Evolutionary conservation across 768 basidiomycete species (phyloP), one percentile per base, ranked within the genome.

Genomic region (Collybia nuda): DNA sequence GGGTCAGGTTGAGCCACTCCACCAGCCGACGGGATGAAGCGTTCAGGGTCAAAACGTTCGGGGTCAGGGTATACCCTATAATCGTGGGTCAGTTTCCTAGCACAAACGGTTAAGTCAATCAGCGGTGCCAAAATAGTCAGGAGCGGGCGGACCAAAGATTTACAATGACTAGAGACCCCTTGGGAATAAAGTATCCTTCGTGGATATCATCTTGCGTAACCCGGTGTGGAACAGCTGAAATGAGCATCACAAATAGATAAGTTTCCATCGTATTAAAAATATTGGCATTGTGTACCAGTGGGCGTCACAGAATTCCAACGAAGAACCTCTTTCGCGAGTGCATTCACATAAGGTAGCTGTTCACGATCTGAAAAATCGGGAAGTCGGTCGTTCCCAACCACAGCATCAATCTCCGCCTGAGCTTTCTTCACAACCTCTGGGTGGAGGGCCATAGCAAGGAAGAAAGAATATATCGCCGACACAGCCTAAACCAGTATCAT

Each of bases 181-280:
- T 78, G 7, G 84, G 84, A 45, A 86, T 81, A 35, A 76, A 76
- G 64, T 81, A 80, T 4, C 84, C 83, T 39, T 82, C 71, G 44
- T 85, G 81, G 5, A 84, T 61, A 49, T 85, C 84, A 50, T 85
- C 82, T 56, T 82, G 71, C 17, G 67, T 76, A 7, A 70, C 76
- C 12, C 80, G 74, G 58, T 85, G 85, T 11, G 83, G 75, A 5
- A 80, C 69, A 22, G 72, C 79, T 81, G 29, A 18, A 11, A n/a
- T 19, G 15, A 8, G 7, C 24, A 26, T 26, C n/a, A n/a, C n/a
- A n/a, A 7, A 7, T 26, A 26, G 7, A 26, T 26, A 4, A 26
- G 24, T 3, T 7, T 4, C 24, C 24, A 7, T 4, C 24, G 24
- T 26, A 26, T 26, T 26, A 3, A 26, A 39, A 23, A 42, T 21